A percentile compares a stretch with the other conserved stretches of the same genome.
Evolutionary conservation across 257 asterid genomes (phyloP).

Genomic region (Cynanchum wilfordii): DNA sequence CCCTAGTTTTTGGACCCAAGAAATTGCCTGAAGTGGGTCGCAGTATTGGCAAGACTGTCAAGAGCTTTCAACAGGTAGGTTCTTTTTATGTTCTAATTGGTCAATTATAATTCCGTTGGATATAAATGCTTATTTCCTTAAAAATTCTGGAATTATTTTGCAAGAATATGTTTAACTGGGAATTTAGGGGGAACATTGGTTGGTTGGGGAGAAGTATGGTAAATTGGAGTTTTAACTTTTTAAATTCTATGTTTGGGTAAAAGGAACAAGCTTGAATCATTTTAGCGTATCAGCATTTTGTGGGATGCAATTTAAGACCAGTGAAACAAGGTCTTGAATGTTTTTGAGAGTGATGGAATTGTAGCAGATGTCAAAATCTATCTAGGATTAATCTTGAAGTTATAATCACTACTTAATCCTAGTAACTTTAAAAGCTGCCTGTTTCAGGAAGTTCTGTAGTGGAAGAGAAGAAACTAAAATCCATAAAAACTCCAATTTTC

Average conservation of each 20-base stretch:
- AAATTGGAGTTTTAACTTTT: not conserved
- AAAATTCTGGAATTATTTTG: not conserved
- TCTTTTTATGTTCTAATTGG: not conserved
- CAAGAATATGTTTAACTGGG: not conserved
- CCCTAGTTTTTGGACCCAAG: constrained; percentile 79
- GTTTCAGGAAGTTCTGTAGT: not conserved
- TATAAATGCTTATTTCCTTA: not conserved
- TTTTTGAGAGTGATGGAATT: not conserved
- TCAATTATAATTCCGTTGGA: not conserved
- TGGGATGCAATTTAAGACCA: not conserved
- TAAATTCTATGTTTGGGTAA: not conserved
- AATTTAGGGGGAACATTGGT: not conserved
- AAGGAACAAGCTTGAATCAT: not conserved
- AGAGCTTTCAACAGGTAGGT: constrained; percentile 99
- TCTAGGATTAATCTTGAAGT: not conserved
- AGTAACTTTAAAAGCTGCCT: not conserved
- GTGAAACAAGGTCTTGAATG: not conserved
- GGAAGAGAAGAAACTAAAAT: not conserved
- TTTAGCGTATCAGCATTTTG: not conserved
- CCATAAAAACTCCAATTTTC: too few species aligned
- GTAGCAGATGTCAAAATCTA: not conserved
- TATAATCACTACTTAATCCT: not conserved
- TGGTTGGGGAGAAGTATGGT: not conserved
- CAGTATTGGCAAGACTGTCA: constrained; percentile 80
- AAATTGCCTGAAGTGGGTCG: constrained; percentile 83